Percentiles rank a stretch among this genome's conserved stretches.
phyloP scores from a whole-genome alignment of 257 asterid genomes.

The Lycium ferocissimum region DNA sequence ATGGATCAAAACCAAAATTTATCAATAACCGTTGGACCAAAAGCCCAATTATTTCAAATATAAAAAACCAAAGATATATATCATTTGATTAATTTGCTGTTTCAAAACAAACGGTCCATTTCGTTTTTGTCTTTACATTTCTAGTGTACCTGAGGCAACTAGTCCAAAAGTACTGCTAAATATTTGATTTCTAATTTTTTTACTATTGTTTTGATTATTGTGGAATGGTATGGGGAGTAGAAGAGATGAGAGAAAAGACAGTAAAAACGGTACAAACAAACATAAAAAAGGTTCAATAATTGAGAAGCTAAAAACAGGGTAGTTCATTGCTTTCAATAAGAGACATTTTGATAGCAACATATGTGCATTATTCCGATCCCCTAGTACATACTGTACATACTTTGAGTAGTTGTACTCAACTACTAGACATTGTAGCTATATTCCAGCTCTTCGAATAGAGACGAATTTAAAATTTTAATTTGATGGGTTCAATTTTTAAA shows the following conservation, averaged over 20 bases:
- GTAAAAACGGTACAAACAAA: slow-evolving; percentile 22
- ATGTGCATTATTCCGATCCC: background rate
- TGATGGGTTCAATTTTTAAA: no score
- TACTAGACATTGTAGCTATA: background rate
- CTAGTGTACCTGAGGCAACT: background rate
- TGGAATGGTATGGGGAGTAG: slow-evolving; percentile 23
- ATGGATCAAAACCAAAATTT: background rate
- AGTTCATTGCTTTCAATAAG: slow-evolving; percentile 33
- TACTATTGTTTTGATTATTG: slow-evolving; percentile 3
- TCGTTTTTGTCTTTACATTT: slow-evolving; percentile 1
- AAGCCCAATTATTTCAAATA: background rate
- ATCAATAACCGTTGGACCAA: background rate
- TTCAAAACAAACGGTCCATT: background rate
- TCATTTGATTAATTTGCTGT: background rate
- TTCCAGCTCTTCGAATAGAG: background rate
- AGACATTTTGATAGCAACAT: slow-evolving; percentile 24
- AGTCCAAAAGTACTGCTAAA: slow-evolving; percentile 2
- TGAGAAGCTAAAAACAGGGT: slow-evolving; percentile 32
- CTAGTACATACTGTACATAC: background rate
- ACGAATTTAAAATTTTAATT: background rate
- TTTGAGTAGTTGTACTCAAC: background rate
- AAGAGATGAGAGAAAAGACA: slow-evolving; percentile 23
- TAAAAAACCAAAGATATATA: background rate
- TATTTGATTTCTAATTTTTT: background rate
- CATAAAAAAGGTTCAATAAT: background rate